Conservation (phyloP, 192 early-diverging fungal species). For the Umbelopsis isabellina region DNA sequence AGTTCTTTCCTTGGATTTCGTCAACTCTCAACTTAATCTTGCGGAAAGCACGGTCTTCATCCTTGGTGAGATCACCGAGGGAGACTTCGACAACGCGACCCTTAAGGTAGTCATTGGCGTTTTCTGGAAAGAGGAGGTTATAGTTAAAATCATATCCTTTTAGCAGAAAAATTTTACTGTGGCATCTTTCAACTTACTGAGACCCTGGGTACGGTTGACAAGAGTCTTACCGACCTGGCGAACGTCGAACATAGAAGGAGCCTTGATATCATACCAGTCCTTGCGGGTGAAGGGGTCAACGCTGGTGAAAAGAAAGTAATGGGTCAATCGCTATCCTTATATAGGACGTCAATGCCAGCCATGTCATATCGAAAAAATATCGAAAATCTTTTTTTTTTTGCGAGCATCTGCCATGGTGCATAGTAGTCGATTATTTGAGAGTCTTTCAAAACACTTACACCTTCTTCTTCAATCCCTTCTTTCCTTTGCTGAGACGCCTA, state of each 20-base stretch:
- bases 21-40: slow-evolving; percentile 97
- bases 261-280: slow-evolving; percentile 99
- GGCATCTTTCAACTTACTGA: slow-evolving; percentile 62
- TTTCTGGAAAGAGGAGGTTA: neutral
- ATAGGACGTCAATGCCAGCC: neutral
- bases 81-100: slow-evolving; percentile 96
- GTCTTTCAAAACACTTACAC: slow-evolving; percentile 58
- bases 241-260: slow-evolving; percentile 92
- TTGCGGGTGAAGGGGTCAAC: slow-evolving; percentile 99
- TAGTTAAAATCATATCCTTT: neutral
- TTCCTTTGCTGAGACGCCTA: slow-evolving; percentile 82
- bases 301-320: slow-evolving; percentile 47
- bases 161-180: neutral
- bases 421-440: neutral
- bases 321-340: neutral
- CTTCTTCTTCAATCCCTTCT: slow-evolving; percentile 91
- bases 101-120: slow-evolving; percentile 95
- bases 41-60: slow-evolving; percentile 92
- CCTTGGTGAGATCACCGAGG: slow-evolving; percentile 94
- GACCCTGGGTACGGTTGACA: slow-evolving; percentile 99
- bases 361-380: slow-evolving; percentile 3
- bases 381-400: neutral
- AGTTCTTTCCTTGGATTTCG: slow-evolving; percentile 98
- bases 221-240: slow-evolving; percentile 98
- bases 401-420: neutral